These are phyloP conservation scores for Russula olivacea DNA, from an alignment of 768 basidiomycete species.

Conservation along the genomic window DNA sequence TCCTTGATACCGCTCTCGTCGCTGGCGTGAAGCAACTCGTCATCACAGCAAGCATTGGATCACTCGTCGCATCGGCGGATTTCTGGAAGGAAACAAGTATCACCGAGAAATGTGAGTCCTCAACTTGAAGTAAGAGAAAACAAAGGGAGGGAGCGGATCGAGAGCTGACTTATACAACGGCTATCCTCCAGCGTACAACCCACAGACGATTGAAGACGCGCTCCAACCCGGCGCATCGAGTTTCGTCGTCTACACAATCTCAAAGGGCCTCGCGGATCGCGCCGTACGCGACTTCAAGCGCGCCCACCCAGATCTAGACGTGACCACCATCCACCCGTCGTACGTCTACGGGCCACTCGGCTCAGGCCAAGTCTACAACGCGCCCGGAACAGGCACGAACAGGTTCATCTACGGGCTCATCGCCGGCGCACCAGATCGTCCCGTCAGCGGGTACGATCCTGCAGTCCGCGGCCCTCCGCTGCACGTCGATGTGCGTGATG, in stretches of 20 bases:
- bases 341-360: slow-evolving; percentile 30
- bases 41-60: slow-evolving; percentile 15
- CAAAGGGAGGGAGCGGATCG: too few species aligned
- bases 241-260: slow-evolving; percentile 33
- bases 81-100: slow-evolving; percentile 1
- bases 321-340: slow-evolving; percentile 30
- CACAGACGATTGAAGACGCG: slow-evolving; percentile 31
- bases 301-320: slow-evolving; percentile 28
- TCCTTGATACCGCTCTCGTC: slow-evolving; percentile 15
- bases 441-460: slow-evolving; percentile 21
- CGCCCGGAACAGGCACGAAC: slow-evolving; percentile 26
- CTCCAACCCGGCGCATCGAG: slow-evolving; percentile 24
- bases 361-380: slow-evolving; percentile 24
- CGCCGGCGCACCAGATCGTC: slow-evolving; percentile 16
- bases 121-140: too few species aligned
- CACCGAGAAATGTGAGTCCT: slow-evolving; percentile 4
- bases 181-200: slow-evolving; percentile 35
- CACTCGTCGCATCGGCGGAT: slow-evolving; percentile 1
- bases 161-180: too few species aligned
- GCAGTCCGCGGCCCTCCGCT: slow-evolving; percentile 21
- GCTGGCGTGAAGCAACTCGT: slow-evolving; percentile 14
- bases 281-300: slow-evolving; percentile 28
- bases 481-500: slow-evolving; percentile 32
- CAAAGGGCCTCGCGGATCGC: slow-evolving; percentile 34
- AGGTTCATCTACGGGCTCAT: slow-evolving; percentile 27